These are phyloP conservation scores for Colletotrichum sojae DNA, from an alignment of 2,329 filamentous ascomycete species.

Conservation along the genomic window DNA sequence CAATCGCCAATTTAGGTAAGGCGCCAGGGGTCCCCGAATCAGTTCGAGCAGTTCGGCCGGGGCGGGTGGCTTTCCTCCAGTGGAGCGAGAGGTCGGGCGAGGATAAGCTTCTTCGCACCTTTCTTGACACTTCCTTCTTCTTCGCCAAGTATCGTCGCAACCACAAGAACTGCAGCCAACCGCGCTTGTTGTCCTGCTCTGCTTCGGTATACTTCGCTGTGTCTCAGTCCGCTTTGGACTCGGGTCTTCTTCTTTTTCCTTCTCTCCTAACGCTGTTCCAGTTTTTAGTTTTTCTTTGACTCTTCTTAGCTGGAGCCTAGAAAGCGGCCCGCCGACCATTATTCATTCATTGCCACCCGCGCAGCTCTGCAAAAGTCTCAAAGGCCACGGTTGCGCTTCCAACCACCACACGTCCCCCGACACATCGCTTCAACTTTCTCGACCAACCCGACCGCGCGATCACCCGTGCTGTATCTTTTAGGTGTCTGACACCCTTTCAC, in stretches of 20 bases:
- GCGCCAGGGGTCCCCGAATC: slow-evolving; percentile 39
- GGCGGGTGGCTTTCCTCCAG: slow-evolving; percentile 32
- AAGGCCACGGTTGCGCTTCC: slow-evolving; percentile 42
- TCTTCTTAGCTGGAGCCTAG: slow-evolving; percentile 24
- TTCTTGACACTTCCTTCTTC: slow-evolving; percentile 12
- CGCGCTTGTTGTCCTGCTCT: slow-evolving; percentile 8
- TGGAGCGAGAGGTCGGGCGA: slow-evolving; percentile 21
- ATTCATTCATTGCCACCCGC: slow-evolving; percentile 38
- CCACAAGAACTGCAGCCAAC: slow-evolving; percentile 14
- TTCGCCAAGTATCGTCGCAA: slow-evolving; percentile 37
- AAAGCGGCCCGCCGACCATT: slow-evolving; percentile 23
- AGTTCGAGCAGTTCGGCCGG: slow-evolving; percentile 15
- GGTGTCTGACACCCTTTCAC: slow-evolving; percentile 19
- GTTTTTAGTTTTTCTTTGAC: background rate
- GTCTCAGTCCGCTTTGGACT: slow-evolving; percentile 35
- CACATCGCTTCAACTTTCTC: slow-evolving; percentile 4
- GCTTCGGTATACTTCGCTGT: slow-evolving; percentile 18
- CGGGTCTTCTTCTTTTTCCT: slow-evolving; percentile 1
- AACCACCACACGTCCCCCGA: slow-evolving; percentile 16
- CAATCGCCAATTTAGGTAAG: slow-evolving; percentile 33
- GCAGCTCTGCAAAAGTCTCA: slow-evolving; percentile 28
- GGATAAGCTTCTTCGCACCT: slow-evolving; percentile 37
- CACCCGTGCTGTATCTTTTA: background rate
- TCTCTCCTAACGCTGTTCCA: background rate
- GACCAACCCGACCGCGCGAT: background rate